Conservation (phyloP, 345 rosid genomes). For the Leavenworthia alabamica region DNA sequence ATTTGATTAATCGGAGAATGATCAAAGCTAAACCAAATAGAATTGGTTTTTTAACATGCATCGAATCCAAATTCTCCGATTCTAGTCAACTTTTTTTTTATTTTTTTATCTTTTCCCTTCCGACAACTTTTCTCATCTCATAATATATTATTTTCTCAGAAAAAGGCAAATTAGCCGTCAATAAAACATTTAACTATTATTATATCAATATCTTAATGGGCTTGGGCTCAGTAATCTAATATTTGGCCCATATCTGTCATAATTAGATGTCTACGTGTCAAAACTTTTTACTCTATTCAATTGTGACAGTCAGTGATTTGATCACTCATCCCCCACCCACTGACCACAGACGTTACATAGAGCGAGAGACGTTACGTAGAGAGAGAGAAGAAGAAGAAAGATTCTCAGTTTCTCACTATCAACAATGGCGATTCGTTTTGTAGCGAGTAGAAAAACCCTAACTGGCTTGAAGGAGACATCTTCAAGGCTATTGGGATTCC, state of each 20-base stretch:
- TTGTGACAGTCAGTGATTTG: constrained; percentile 15
- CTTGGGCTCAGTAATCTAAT: neutral
- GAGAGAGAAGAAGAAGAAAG: neutral
- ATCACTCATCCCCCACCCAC: neutral
- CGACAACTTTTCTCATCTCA: neutral
- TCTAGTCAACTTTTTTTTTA: constrained; percentile 25
- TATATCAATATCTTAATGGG: too few species aligned
- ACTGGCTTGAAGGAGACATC: constrained; percentile 26
- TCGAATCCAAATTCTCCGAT: constrained; percentile 12
- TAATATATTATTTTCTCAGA: neutral
- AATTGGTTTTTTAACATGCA: constrained; percentile 20
- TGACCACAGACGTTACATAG: neutral
- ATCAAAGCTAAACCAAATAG: constrained; percentile 7
- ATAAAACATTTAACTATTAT: neutral
- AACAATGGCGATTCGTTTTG: constrained; percentile 63
- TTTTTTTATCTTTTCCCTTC: neutral
- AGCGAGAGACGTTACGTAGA: too few species aligned
- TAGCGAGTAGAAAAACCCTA: constrained; percentile 39
- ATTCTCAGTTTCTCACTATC: neutral
- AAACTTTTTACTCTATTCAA: neutral
- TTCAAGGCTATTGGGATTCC: neutral
- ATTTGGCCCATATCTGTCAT: neutral
- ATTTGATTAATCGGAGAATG: constrained; percentile 11
- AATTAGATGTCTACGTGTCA: neutral
- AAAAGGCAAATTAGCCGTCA: neutral